Percentiles rank a stretch among this genome's conserved stretches.
Evolutionary conservation across 768 basidiomycete genomes (phyloP).

Genomic region (Boletus tylopilopsis): DNA sequence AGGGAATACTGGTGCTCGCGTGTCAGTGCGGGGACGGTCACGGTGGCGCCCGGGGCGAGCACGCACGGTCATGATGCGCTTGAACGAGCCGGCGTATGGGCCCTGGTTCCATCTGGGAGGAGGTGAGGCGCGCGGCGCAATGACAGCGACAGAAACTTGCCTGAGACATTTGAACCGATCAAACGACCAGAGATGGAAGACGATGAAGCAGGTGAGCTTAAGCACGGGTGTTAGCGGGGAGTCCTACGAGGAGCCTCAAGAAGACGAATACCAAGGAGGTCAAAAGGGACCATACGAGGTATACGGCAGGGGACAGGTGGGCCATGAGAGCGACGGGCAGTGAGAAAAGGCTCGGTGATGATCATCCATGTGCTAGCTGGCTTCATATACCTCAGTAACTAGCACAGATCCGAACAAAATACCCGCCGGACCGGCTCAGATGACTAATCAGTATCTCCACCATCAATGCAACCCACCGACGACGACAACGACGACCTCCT

Average conservation of each 20-base stretch:
- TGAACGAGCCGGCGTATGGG: constrained; percentile 69
- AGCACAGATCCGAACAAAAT: too few relatives aligned
- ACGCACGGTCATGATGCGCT: constrained; percentile 79
- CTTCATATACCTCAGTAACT: too few relatives aligned
- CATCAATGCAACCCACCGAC: constrained; percentile 21
- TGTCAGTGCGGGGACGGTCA: not conserved
- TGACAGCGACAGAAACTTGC: constrained; percentile 37
- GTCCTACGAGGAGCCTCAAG: not conserved
- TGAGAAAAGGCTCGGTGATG: too few relatives aligned
- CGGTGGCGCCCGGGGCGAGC: not conserved
- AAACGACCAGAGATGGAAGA: constrained; percentile 78
- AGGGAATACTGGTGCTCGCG: constrained; percentile 61
- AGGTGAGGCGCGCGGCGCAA: not conserved
- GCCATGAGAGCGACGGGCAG: not conserved
- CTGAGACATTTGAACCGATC: constrained; percentile 72
- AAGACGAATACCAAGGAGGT: constrained; percentile 40
- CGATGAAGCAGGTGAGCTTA: constrained; percentile 40
- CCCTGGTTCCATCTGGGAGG: constrained; percentile 67
- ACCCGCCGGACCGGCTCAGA: too few relatives aligned
- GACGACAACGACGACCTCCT: constrained; percentile 72
- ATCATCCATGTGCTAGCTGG: too few relatives aligned
- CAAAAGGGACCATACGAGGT: constrained; percentile 61
- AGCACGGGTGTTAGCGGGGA: not conserved
- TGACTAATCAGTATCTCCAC: not conserved
- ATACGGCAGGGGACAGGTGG: constrained; percentile 57